These are phyloP conservation scores for Penicillium bialowiezense DNA, from an alignment of 495 filamentous ascomycete genomes.

Conservation along the genomic window DNA sequence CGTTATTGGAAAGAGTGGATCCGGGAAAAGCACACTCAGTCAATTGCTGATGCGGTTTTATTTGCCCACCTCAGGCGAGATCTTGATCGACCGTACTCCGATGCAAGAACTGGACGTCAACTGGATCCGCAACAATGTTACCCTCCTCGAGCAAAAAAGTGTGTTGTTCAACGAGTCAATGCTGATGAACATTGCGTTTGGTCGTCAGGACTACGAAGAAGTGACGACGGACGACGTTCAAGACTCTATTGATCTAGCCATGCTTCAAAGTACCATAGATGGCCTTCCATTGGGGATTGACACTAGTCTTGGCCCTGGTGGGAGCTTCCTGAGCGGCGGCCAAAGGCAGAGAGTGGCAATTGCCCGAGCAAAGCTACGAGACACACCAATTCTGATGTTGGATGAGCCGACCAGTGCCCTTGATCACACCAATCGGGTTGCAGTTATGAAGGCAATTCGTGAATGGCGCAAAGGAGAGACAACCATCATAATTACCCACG, in stretches of 20 bases:
- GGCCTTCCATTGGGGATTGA: constrained; percentile 70
- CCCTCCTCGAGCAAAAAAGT: constrained; percentile 79
- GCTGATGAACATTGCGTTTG: constrained; percentile 77
- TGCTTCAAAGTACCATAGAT: constrained; percentile 69
- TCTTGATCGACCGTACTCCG: constrained; percentile 64
- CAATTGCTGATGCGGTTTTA: constrained; percentile 81
- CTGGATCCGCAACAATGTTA: constrained; percentile 80
- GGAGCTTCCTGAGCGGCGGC: constrained; percentile 76
- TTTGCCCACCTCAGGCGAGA: constrained; percentile 58
- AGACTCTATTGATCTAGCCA: constrained; percentile 55
- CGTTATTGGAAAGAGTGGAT: constrained; percentile 82
- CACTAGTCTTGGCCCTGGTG: constrained; percentile 68
- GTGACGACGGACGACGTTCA: constrained; percentile 55
- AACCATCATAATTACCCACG: constrained; percentile 86
- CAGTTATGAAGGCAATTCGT: constrained; percentile 71
- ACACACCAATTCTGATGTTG: constrained; percentile 77
- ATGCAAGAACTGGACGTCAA: constrained; percentile 59
- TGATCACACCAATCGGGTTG: constrained; percentile 66
- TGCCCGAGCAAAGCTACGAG: constrained; percentile 72
- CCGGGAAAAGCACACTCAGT: constrained; percentile 87
- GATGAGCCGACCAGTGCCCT: constrained; percentile 84
- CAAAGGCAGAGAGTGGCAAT: constrained; percentile 77
- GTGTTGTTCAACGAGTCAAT: constrained; percentile 83
- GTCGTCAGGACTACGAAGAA: constrained; percentile 45
- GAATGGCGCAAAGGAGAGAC: constrained; percentile 69